These are phyloP conservation scores for Nitzschia sp. DNA, from an alignment of 108 stramenopile genomes.

Conservation along the genomic window DNA sequence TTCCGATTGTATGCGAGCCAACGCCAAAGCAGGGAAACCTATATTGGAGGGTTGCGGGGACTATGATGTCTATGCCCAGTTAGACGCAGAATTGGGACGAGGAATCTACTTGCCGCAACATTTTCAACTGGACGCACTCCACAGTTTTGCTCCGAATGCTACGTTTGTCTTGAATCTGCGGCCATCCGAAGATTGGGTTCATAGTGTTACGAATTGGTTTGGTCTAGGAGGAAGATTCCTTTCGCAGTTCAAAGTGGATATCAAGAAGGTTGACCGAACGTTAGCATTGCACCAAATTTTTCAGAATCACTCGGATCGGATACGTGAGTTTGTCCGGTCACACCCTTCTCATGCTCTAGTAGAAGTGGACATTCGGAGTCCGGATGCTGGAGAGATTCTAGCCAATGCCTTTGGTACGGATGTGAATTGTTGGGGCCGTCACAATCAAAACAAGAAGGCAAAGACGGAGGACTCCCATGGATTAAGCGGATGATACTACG, in stretches of 20 bases:
- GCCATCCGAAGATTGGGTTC: conserved; percentile 27
- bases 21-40: background rate
- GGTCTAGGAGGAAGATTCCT: conserved; percentile 21
- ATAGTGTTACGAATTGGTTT: conserved; percentile 14
- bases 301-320: conserved; percentile 9
- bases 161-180: conserved; percentile 40
- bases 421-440: conserved; percentile 10
- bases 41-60: conserved; percentile 32
- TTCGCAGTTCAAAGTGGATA: conserved; percentile 1
- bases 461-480: background rate
- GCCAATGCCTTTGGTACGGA: conserved; percentile 14
- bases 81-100: conserved; percentile 20
- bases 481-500: too few species aligned
- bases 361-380: conserved; percentile 26
- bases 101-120: conserved; percentile 38
- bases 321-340: conserved; percentile 22
- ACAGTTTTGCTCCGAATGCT: conserved; percentile 35
- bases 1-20: conserved; percentile 17
- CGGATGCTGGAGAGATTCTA: conserved; percentile 12
- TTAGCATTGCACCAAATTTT: conserved; percentile 13
- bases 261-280: background rate
- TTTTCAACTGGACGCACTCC: conserved; percentile 27
- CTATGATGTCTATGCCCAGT: conserved; percentile 34
- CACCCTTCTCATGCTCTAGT: conserved; percentile 28
- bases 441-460: conserved; percentile 14